These are phyloP conservation scores for Coniella lustricola DNA, from an alignment of 2,329 filamentous ascomycete species.

Conservation along the genomic window DNA sequence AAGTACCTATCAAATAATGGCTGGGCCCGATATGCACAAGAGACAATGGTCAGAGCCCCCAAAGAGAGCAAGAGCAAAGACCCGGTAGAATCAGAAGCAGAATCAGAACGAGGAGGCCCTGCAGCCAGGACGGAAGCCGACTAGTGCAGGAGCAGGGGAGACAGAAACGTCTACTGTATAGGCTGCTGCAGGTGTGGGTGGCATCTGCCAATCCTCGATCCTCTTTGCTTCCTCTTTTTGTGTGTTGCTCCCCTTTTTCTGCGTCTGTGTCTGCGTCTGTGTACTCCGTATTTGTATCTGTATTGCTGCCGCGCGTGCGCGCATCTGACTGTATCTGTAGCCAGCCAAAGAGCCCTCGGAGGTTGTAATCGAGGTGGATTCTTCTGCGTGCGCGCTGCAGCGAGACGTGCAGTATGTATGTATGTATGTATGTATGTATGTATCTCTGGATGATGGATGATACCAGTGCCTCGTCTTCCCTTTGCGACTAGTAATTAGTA, in stretches of 20 bases:
- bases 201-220: constrained; percentile 6
- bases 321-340: not conserved
- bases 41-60: too few relatives aligned
- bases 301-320: not conserved
- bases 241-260: not conserved
- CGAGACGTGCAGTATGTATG: not conserved
- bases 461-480: too few relatives aligned
- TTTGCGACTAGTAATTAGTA: too few relatives aligned
- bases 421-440: too few relatives aligned
- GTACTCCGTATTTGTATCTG: not conserved
- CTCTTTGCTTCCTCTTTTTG: not conserved
- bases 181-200: constrained; percentile 5
- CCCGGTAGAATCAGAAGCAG: too few relatives aligned
- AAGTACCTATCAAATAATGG: not conserved
- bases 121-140: not conserved
- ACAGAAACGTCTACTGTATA: not conserved
- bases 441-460: too few relatives aligned
- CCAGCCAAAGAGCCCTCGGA: not conserved
- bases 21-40: not conserved
- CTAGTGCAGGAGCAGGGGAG: not conserved
- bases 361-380: constrained; percentile 1
- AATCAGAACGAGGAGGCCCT: too few relatives aligned
- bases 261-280: not conserved
- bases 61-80: too few relatives aligned
- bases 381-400: not conserved